phyloP scores from a whole-genome alignment of 768 basidiomycete genomes.

The Rhodosporidiobolus sp. region DNA sequence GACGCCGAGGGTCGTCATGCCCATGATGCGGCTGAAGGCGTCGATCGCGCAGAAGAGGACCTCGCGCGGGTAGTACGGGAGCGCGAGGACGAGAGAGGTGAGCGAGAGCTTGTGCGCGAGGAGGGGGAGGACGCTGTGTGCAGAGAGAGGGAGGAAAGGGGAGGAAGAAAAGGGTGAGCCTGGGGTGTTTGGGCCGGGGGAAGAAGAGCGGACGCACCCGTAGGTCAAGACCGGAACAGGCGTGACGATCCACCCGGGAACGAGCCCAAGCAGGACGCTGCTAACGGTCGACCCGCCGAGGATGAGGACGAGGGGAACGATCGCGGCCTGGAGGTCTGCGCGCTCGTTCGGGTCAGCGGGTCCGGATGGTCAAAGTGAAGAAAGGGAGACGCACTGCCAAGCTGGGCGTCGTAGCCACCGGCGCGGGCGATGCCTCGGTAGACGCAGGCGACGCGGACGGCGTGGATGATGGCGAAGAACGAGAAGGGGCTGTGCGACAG shows the following conservation, averaged over 20 bases:
- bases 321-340: constrained; percentile 35
- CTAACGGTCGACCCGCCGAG: constrained; percentile 36
- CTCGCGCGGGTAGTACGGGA: constrained; percentile 40
- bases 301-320: constrained; percentile 37
- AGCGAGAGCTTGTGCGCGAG: constrained; percentile 25
- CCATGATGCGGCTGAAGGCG: constrained; percentile 40
- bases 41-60: constrained; percentile 37
- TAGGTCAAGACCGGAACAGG: constrained; percentile 38
- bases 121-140: constrained; percentile 30
- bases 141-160: too few relatives aligned
- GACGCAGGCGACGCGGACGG: constrained; percentile 34
- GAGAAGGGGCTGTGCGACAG: constrained; percentile 22
- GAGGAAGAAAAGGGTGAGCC: not conserved
- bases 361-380: too few relatives aligned
- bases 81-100: constrained; percentile 26
- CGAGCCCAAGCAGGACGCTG: constrained; percentile 25
- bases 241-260: constrained; percentile 39
- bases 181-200: too few relatives aligned
- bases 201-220: constrained; percentile 3
- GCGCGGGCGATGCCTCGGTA: constrained; percentile 30
- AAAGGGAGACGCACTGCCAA: constrained; percentile 23
- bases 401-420: constrained; percentile 29
- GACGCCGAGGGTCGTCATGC: constrained; percentile 41
- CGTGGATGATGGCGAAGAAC: constrained; percentile 33
- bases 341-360: not conserved